Evolutionary conservation across 2,329 filamentous ascomycete species (phyloP).

Genomic region (Penicillium sp.): DNA sequence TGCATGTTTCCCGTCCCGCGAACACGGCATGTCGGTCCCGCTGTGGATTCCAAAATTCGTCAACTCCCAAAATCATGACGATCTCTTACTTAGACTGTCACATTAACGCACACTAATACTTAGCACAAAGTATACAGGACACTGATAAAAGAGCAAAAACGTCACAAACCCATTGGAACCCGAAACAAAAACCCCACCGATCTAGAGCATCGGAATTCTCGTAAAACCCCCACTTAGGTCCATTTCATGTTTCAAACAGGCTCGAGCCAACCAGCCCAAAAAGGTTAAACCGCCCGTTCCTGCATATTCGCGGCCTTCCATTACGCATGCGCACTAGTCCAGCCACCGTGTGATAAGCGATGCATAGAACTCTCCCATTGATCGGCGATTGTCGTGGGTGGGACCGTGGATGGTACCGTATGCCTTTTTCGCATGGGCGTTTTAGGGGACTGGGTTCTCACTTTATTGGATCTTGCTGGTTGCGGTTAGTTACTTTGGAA

Average conservation of each 20-base stretch:
- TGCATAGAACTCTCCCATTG: not conserved
- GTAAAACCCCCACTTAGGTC: not conserved
- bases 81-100: not conserved
- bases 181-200: not conserved
- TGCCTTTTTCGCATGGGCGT: not conserved
- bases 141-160: no score
- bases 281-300: not conserved
- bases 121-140: no score
- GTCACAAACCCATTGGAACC: not conserved
- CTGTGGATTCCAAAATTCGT: not conserved
- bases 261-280: not conserved
- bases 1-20: not conserved
- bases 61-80: not conserved
- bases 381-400: not conserved
- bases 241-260: not conserved
- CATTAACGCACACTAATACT: no score
- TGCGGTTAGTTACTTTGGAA: not conserved
- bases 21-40: not conserved
- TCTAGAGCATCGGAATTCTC: not conserved
- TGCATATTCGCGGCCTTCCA: conserved; percentile 1
- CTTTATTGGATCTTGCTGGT: not conserved
- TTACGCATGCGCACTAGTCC: not conserved
- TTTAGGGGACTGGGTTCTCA: not conserved
- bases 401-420: not conserved
- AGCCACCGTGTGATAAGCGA: not conserved